Evolutionary conservation across 1,139 yeast genomes (phyloP).

Genomic region (Pichia sp.): DNA sequence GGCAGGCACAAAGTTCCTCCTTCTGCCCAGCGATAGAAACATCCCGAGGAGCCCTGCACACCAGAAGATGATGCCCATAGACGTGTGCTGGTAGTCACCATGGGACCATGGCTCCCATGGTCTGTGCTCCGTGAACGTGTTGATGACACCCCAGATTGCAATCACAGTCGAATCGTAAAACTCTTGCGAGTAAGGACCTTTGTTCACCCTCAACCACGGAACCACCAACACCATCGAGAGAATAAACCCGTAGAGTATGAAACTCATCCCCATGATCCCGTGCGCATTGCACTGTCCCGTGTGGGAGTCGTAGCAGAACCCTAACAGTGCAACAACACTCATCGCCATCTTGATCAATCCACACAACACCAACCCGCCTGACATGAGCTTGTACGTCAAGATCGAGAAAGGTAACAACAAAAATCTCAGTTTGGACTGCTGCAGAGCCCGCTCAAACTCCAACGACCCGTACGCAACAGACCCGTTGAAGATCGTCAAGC

Average conservation of each 20-base stretch:
- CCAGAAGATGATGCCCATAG: constrained; percentile 98
- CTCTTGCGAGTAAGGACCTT: constrained; percentile 64
- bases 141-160: constrained; percentile 86
- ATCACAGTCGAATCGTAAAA: constrained; percentile 76
- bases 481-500: constrained; percentile 49
- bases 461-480: constrained; percentile 51
- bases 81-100: constrained; percentile 89
- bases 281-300: constrained; percentile 95
- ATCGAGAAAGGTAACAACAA: constrained; percentile 34
- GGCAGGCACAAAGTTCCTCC: constrained; percentile 75
- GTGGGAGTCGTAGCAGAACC: constrained; percentile 71
- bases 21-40: constrained; percentile 60
- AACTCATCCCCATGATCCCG: constrained; percentile 93
- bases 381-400: constrained; percentile 42
- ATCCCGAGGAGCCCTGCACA: constrained; percentile 85
- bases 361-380: constrained; percentile 44
- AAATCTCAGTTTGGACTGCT: constrained; percentile 21
- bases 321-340: constrained; percentile 80
- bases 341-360: constrained; percentile 71
- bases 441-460: constrained; percentile 31
- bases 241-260: constrained; percentile 72
- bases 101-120: constrained; percentile 89
- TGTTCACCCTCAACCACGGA: constrained; percentile 58
- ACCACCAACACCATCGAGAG: constrained; percentile 61
- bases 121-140: constrained; percentile 92